Evolutionary conservation across 176 grass and related monocot genomes (phyloP).

Genomic region (Oryza glaberrima): DNA sequence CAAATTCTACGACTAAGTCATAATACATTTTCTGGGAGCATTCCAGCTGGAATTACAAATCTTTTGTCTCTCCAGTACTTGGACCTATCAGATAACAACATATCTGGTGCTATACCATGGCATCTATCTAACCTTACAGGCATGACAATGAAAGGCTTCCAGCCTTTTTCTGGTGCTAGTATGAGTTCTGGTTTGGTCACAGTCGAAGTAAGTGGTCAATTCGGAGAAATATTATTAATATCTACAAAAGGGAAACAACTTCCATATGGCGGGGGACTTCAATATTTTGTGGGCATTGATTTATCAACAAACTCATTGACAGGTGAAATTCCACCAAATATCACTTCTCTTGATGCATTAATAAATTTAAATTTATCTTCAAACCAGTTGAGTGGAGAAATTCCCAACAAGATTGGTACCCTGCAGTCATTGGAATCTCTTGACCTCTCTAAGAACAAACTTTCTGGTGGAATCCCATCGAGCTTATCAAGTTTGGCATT

Average conservation of each 20-base stretch:
- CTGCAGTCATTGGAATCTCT: conserved; percentile 53
- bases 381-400: conserved; percentile 37
- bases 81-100: no score
- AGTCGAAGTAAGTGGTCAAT: background rate
- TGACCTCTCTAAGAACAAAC: conserved; percentile 43
- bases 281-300: background rate
- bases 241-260: conserved; percentile 31
- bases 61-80: no score
- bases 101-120: no score
- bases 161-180: background rate
- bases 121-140: no score
- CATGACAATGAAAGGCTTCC: background rate
- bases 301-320: conserved; percentile 38
- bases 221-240: background rate
- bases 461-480: conserved; percentile 33
- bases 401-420: conserved; percentile 31
- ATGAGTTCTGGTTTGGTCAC: no score
- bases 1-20: no score
- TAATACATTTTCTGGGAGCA: no score
- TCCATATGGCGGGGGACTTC: background rate
- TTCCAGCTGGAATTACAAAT: no score
- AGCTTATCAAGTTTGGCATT: conserved; percentile 28
- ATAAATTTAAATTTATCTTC: conserved; percentile 42
- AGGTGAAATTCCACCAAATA: conserved; percentile 31
- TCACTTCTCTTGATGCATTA: conserved; percentile 19